Conservation (phyloP, 345 rosid genomes). For the Nasturtium officinale region DNA sequence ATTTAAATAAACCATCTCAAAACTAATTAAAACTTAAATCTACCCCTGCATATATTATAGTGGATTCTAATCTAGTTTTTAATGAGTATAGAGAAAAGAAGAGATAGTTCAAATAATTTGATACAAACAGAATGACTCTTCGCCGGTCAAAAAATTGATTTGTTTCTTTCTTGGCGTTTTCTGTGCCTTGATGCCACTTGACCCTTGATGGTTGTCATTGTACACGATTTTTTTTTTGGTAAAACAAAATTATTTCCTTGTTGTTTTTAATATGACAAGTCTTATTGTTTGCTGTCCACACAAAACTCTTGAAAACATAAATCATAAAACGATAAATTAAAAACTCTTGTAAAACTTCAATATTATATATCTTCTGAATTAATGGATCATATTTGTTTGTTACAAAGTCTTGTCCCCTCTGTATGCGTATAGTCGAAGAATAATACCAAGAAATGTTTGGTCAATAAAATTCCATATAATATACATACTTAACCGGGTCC, state of each 20-base stretch:
- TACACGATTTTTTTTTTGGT: not conserved
- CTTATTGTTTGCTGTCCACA: conserved; percentile 37
- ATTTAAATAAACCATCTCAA: no score
- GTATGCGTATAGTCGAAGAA: not conserved
- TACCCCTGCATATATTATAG: not conserved
- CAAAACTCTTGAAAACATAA: conserved; percentile 18
- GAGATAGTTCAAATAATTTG: not conserved
- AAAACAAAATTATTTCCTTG: not conserved
- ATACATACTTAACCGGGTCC: no score
- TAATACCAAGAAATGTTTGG: not conserved
- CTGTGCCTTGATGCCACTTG: conserved; percentile 15
- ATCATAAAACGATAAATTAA: not conserved
- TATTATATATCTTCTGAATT: not conserved
- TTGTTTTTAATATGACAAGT: conserved; percentile 26
- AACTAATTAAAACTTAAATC: no score
- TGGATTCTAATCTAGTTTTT: not conserved
- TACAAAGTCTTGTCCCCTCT: conserved; percentile 23
- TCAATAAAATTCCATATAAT: no score
- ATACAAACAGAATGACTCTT: not conserved
- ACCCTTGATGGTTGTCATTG: conserved; percentile 16
- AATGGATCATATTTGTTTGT: conserved; percentile 19
- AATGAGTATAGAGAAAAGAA: not conserved
- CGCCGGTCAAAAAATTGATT: not conserved
- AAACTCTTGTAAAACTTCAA: not conserved
- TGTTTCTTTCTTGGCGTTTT: not conserved